Base-by-base conservation (phyloP, 2,329 filamentous ascomycete genomes). In the Aspergillus sp. region DNA sequence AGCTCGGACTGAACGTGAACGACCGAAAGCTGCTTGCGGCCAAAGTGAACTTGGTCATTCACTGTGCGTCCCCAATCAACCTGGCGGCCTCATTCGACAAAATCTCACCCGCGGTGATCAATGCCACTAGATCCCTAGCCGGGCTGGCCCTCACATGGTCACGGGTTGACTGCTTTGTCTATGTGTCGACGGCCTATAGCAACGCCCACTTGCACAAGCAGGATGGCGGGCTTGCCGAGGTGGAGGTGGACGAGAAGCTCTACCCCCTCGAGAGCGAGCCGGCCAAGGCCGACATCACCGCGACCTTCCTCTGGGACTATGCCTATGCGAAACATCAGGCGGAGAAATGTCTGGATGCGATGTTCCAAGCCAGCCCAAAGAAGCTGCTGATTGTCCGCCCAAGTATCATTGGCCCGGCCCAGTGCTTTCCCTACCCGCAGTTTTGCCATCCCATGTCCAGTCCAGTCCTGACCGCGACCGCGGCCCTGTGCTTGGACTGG, bases 121-220 rank as follows among this genome's bases (percentile, higher is more conserved):
- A 29, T 3, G 45, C 58, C 5, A 58, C 41, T 10, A 43, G 53
- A 7, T 38, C 13, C 11, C 13, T 62, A 5, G 53, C 55, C 9
- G 20, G 51, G 16, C 36, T 51, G 7, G 55, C 50, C 3, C 40
- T 61, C 3, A 9, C 20, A 5, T 59, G 49, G 44, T 14, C 17
- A 9, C 34, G 45, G 7, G 21, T 63, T 1, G 34, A 58, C 7
- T 53, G 55, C 3, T 60, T 63, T 29, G 58, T 59, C 2, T 63
- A 56, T 43, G 47, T 63, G 2, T 63, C 60, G 2, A 55, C 57
- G 1, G 58, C 60, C 34, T 63, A 58, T 34, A 45, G 47, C 2
- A 63, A 63, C 41, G 43, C 57, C 1, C 47, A 52, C 19, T 51
- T 59, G 0, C 55, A 54, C 25, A 19, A 38, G 5, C 44, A 40